Evolutionary conservation across 1,139 yeast genomes (phyloP).

Genomic region (Yamadazyma dendronema): DNA sequence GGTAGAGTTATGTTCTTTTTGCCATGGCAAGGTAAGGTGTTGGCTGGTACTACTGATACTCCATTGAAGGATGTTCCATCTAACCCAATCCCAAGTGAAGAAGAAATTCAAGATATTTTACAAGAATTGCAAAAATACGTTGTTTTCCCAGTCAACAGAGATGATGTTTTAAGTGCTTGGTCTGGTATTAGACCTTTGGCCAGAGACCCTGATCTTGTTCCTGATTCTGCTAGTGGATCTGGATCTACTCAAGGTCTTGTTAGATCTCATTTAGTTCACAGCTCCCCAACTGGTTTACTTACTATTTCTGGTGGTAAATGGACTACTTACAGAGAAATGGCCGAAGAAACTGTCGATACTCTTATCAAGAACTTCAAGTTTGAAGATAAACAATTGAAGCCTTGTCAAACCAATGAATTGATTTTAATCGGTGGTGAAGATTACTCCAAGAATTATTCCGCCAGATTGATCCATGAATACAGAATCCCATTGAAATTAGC

Average conservation of each 20-base stretch:
- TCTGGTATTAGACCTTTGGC: constrained; percentile 95
- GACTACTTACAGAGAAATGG: constrained; percentile 99
- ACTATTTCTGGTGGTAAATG: constrained; percentile 97
- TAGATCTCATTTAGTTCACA: constrained; percentile 80
- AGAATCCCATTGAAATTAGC: constrained; percentile 75
- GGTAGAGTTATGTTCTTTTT: constrained; percentile 96
- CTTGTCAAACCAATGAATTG: constrained; percentile 63
- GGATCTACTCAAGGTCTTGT: constrained; percentile 65
- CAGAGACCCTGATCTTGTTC: constrained; percentile 71
- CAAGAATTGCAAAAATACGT: constrained; percentile 87
- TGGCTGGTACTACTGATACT: constrained; percentile 95
- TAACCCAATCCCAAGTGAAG: constrained; percentile 84
- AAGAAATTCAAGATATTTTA: constrained; percentile 85
- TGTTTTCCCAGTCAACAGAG: constrained; percentile 84
- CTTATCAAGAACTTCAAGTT: constrained; percentile 55
- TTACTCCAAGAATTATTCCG: constrained; percentile 64
- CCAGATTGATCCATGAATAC: constrained; percentile 80
- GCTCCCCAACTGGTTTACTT: constrained; percentile 70
- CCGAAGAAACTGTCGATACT: constrained; percentile 86
- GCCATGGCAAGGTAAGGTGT: constrained; percentile 97
- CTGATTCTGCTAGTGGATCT: constrained; percentile 38
- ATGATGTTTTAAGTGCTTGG: constrained; percentile 94
- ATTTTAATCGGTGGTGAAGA: constrained; percentile 76
- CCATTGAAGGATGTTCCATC: constrained; percentile 73
- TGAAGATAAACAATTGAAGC: constrained; percentile 35